Conservation (phyloP, 129 eudicot genomes). For the Centella asiatica region DNA sequence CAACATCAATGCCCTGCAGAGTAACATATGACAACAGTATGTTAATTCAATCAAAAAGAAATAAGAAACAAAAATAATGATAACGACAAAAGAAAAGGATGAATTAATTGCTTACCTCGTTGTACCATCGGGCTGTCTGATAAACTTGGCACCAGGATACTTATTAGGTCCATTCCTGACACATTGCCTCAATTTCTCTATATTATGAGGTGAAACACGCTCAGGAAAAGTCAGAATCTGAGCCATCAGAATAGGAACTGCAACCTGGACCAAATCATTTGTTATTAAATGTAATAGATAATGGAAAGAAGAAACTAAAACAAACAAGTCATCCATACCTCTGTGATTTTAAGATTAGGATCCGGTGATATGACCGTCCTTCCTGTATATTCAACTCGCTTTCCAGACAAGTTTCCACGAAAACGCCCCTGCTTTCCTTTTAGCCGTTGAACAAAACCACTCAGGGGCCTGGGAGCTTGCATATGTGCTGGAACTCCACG, state of each 20-base stretch:
- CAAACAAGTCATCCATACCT: constrained; percentile 38
- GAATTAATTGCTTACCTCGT: constrained; percentile 64
- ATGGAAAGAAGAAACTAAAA: constrained; percentile 5
- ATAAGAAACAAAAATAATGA: background rate
- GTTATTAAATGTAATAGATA: constrained; percentile 1
- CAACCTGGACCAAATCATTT: constrained; percentile 50
- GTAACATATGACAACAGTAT: constrained; percentile 5
- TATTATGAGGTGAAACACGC: constrained; percentile 82
- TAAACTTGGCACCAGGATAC: constrained; percentile 92
- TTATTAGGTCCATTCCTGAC: constrained; percentile 80
- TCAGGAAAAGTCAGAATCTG: constrained; percentile 78
- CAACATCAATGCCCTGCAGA: constrained; percentile 52
- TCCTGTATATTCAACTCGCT: constrained; percentile 96
- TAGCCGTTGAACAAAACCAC: constrained; percentile 89
- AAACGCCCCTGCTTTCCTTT: constrained; percentile 97
- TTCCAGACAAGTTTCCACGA: constrained; percentile 82
- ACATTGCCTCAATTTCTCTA: constrained; percentile 82
- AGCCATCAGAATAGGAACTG: constrained; percentile 85
- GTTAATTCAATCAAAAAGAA: background rate
- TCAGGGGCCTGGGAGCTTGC: constrained; percentile 32
- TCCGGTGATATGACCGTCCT: constrained; percentile 99
- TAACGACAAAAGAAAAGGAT: too few species aligned
- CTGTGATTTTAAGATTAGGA: constrained; percentile 86
- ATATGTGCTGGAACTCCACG: constrained; percentile 37
- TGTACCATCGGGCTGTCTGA: constrained; percentile 64